These are phyloP conservation scores for Buddleja alternifolia DNA, from an alignment of 257 asterid species.

Conservation along the genomic window DNA sequence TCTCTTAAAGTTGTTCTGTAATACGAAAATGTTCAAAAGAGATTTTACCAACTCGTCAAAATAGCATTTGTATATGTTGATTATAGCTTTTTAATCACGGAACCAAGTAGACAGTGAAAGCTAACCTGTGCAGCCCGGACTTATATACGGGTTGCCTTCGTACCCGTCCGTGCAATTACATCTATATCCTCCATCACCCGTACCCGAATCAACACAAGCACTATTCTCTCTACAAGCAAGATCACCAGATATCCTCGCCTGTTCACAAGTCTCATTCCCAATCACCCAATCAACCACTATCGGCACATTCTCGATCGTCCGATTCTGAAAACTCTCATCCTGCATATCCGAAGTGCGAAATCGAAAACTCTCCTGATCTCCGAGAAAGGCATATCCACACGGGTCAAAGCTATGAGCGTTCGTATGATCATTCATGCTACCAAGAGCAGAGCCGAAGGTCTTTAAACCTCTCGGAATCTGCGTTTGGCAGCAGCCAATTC, in stretches of 20 bases:
- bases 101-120: too few species aligned
- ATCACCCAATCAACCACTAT: constrained; percentile 43
- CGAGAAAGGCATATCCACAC: constrained; percentile 41
- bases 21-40: too few species aligned
- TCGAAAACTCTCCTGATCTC: constrained; percentile 10
- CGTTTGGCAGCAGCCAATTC: constrained; percentile 35
- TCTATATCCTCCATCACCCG: constrained; percentile 39
- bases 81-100: too few species aligned
- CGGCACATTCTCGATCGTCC: constrained; percentile 33
- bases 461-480: constrained; percentile 25
- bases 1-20: too few species aligned
- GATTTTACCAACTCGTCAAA: too few species aligned
- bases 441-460: background rate
- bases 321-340: constrained; percentile 16
- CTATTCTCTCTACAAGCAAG: constrained; percentile 35
- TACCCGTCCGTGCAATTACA: constrained; percentile 37
- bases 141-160: constrained; percentile 40
- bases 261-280: constrained; percentile 31
- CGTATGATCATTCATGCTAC: constrained; percentile 3
- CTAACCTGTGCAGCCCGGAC: constrained; percentile 37
- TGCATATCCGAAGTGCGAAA: constrained; percentile 1
- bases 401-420: background rate
- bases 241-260: constrained; percentile 3
- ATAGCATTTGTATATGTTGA: background rate
- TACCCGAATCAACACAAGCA: constrained; percentile 37